Evolutionary conservation across 306 rosid species (phyloP).

Genomic region (Ceratonia siliqua): DNA sequence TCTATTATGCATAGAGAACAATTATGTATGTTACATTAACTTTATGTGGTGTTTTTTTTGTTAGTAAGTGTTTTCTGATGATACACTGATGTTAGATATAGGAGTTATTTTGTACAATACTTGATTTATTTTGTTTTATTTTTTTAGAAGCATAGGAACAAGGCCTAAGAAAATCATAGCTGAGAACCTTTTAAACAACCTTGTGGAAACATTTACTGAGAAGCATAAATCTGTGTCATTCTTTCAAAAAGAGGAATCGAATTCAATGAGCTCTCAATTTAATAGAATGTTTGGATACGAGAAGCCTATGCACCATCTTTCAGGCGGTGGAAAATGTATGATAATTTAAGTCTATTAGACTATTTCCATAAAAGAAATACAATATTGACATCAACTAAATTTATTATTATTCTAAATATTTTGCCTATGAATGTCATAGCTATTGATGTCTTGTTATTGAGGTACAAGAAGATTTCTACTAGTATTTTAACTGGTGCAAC

Average conservation of each 20-base stretch:
- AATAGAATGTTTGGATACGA: slow-evolving; percentile 79
- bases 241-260: slow-evolving; percentile 56
- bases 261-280: slow-evolving; percentile 48
- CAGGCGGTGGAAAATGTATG: slow-evolving; percentile 96
- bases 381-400: too few relatives aligned
- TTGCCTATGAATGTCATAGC: slow-evolving; percentile 50
- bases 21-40: not conserved
- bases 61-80: not conserved
- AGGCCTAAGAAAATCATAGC: slow-evolving; percentile 67
- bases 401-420: slow-evolving; percentile 30
- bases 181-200: slow-evolving; percentile 49
- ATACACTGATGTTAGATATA: slow-evolving; percentile 1
- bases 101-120: not conserved
- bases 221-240: slow-evolving; percentile 52
- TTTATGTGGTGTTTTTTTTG: slow-evolving; percentile 20
- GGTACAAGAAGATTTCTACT: slow-evolving; percentile 92
- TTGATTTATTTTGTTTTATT: slow-evolving; percentile 18
- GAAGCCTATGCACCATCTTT: slow-evolving; percentile 71
- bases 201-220: slow-evolving; percentile 65
- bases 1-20: not conserved
- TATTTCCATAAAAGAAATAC: too few relatives aligned
- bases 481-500: slow-evolving; percentile 72
- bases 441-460: slow-evolving; percentile 90
- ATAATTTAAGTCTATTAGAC: too few relatives aligned
- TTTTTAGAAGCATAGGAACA: slow-evolving; percentile 39